Base-by-base conservation (phyloP, 352 stramenopile genomes). In the Phytophthora citricola region DNA sequence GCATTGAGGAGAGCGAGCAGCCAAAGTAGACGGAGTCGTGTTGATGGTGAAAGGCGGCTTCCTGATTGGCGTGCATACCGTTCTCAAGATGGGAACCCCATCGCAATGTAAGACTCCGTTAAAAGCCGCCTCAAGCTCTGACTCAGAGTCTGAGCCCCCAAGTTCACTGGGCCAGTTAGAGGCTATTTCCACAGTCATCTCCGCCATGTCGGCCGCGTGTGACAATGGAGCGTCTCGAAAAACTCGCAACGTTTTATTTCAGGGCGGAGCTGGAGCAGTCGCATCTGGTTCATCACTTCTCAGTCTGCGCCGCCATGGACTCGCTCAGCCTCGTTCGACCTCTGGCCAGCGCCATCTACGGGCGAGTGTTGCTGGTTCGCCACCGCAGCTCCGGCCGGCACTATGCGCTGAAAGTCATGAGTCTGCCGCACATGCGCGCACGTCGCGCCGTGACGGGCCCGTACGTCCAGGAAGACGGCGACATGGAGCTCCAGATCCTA, bases 391-490 rank as follows among this genome's bases (percentile, higher is more conserved):
- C 71, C 1, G 67, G 71, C 29, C 54, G 53, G 4, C 58, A 77
- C 24, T 85, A 80, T 48, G 82, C 82, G 48, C 66, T 91, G 34
- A 91, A 91, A 50, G 73, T 81, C 61, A 91, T 91, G 82, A 89
- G 82, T 54, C 52, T 85, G 32, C 58, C 78, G 38, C 79, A 89
- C 66, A 79, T 91, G 71, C 45, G 57, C 22, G 68, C 70, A 12
- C 77, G 63, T 8, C 79, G 72, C 9, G 79, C 78, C 2, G 66
- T 89, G 32, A 69, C 69, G 10, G 79, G 79, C 3, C 64, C 70
- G 2, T 52, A 58, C 17, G 76, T 88, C 17, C 63, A 69, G 38
- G 79, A 88, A 46, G 73, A 88, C 58, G 79, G 79, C 12, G 56
- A 72, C 56, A 58, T 43, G 5, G 79, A 88, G 60, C 66, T 86